A percentile compares a stretch with the other conserved stretches of the same genome.
phyloP scores from a whole-genome alignment of 2,329 filamentous ascomycete species.

The Rhynchosporium graminicola region DNA sequence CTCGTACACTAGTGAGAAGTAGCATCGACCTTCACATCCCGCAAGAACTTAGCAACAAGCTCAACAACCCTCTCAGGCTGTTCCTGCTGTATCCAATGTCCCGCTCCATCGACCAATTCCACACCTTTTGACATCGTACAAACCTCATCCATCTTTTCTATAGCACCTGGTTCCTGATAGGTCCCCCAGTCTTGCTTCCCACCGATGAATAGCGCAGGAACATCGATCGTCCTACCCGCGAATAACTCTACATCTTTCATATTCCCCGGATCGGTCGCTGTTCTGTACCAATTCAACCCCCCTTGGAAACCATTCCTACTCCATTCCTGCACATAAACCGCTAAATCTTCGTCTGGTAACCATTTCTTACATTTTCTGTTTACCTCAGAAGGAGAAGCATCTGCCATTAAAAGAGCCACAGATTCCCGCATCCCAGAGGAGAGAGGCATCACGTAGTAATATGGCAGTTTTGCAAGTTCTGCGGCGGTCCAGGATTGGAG shows the following conservation, averaged over 20 bases:
- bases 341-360: constrained; percentile 59
- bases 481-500: constrained; percentile 57
- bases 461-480: constrained; percentile 60
- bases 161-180: constrained; percentile 64
- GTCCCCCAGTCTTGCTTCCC: constrained; percentile 67
- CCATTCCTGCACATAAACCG: constrained; percentile 62
- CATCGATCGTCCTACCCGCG: constrained; percentile 60
- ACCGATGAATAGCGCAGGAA: constrained; percentile 62
- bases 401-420: constrained; percentile 55
- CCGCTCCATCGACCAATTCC: constrained; percentile 58
- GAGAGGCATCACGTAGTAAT: constrained; percentile 68
- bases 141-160: constrained; percentile 56
- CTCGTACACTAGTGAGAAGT: constrained; percentile 13
- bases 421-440: constrained; percentile 59
- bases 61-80: constrained; percentile 55
- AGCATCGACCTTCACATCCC: constrained; percentile 17
- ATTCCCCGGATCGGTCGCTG: constrained; percentile 52
- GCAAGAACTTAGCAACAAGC: constrained; percentile 48
- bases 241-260: constrained; percentile 58
- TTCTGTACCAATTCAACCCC: constrained; percentile 67
- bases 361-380: constrained; percentile 46
- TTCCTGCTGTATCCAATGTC: constrained; percentile 73
- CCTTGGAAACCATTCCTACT: constrained; percentile 64
- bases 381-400: constrained; percentile 48
- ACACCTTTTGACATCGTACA: constrained; percentile 56